Evolutionary conservation across 2,329 filamentous ascomycete genomes (phyloP).

Genomic region (Akanthomyces lecanii): DNA sequence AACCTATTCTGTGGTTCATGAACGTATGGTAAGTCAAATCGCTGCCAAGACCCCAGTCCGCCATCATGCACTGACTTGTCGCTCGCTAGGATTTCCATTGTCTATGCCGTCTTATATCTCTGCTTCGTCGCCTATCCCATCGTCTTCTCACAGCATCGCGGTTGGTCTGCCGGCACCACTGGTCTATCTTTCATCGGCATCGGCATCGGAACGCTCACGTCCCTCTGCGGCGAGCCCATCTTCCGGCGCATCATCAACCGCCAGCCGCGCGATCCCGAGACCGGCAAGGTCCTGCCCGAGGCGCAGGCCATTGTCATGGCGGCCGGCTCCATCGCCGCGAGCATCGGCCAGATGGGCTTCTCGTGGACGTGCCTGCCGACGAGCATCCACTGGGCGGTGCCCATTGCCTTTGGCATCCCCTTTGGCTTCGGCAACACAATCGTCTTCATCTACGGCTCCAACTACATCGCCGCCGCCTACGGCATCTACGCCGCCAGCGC

Average conservation of each 20-base stretch:
- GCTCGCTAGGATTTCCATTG: constrained; percentile 60
- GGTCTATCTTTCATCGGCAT: constrained; percentile 72
- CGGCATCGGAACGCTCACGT: constrained; percentile 54
- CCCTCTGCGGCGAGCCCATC: constrained; percentile 60
- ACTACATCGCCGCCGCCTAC: constrained; percentile 70
- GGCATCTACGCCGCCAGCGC: constrained; percentile 74
- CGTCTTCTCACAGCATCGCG: constrained; percentile 66
- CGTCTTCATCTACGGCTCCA: constrained; percentile 72
- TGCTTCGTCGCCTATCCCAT: constrained; percentile 86
- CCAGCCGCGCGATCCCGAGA: constrained; percentile 66
- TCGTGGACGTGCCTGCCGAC: constrained; percentile 73
- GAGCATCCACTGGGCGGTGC: constrained; percentile 70
- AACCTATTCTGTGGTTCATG: constrained; percentile 69
- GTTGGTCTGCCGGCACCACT: constrained; percentile 66
- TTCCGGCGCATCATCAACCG: constrained; percentile 69
- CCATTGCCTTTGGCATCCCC: constrained; percentile 68
- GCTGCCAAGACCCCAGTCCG: background rate
- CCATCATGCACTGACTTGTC: background rate
- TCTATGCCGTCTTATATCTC: constrained; percentile 78
- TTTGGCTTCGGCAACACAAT: constrained; percentile 69
- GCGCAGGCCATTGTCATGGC: constrained; percentile 72
- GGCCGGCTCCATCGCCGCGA: constrained; percentile 65
- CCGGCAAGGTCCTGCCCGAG: constrained; percentile 67
- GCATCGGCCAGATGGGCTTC: constrained; percentile 76
- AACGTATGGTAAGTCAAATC: constrained; percentile 46